Evolutionary conservation across 768 basidiomycete genomes (phyloP).

Genomic region (Dendrothele bispora): DNA sequence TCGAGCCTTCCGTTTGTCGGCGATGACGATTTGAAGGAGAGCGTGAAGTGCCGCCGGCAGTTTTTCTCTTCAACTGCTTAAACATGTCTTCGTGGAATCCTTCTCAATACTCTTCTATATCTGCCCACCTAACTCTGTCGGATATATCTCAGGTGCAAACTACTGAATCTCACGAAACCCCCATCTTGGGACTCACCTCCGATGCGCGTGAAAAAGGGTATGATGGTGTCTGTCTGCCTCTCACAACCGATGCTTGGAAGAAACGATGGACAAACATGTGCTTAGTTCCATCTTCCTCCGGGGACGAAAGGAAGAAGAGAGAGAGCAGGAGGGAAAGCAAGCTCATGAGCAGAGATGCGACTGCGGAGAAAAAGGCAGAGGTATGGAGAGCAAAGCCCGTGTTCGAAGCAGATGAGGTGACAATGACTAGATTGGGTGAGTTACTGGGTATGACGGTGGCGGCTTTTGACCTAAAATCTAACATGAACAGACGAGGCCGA

Average conservation of each 20-base stretch:
- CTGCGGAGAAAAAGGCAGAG: conserved; percentile 70
- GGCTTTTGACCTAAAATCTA: conserved; percentile 3
- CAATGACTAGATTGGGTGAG: conserved; percentile 84
- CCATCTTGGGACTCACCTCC: conserved; percentile 49
- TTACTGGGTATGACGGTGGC: conserved; percentile 16
- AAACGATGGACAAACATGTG: conserved; percentile 90
- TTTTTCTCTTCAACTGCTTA: too few species aligned
- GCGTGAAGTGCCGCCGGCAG: too few species aligned
- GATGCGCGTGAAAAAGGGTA: conserved; percentile 69
- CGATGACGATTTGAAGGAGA: too few species aligned
- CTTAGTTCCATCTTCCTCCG: conserved; percentile 47
- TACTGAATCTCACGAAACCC: conserved; percentile 34
- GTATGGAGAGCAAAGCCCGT: conserved; percentile 82
- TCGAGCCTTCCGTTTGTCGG: too few species aligned
- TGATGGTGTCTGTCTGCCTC: conserved; percentile 74
- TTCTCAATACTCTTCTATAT: conserved; percentile 34
- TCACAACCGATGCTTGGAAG: conserved; percentile 88
- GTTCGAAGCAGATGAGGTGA: conserved; percentile 84
- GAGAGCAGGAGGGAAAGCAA: conserved; percentile 32
- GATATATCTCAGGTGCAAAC: conserved; percentile 37
- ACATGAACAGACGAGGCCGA: conserved; percentile 65
- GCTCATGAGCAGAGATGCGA: conserved; percentile 34
- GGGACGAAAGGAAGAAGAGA: conserved; percentile 18
- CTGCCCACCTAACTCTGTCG: conserved; percentile 37
- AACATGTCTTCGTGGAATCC: conserved; percentile 40